A percentile compares a stretch with the other conserved stretches of the same genome.
Conservation (phyloP, 2,329 filamentous ascomycete species). For the Phaeosphaeriaceae sp. region DNA sequence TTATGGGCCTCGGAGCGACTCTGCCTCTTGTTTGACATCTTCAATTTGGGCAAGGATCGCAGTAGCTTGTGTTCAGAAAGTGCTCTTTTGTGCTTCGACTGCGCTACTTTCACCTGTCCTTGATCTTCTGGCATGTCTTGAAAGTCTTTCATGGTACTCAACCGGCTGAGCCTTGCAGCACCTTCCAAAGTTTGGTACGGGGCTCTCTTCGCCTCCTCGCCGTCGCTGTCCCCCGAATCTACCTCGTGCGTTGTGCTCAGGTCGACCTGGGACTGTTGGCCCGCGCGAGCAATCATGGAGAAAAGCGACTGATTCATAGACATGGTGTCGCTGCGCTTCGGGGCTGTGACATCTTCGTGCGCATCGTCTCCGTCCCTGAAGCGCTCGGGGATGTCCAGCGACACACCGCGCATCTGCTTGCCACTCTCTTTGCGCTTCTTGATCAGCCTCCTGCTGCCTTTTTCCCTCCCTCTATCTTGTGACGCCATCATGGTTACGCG, state of each 20-base stretch:
- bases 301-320: slow-evolving; percentile 96
- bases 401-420: slow-evolving; percentile 42
- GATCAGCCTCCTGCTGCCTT: slow-evolving; percentile 39
- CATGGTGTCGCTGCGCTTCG: slow-evolving; percentile 56
- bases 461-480: slow-evolving; percentile 39
- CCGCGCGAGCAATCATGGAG: slow-evolving; percentile 87
- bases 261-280: slow-evolving; percentile 80
- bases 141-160: slow-evolving; percentile 46
- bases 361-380: slow-evolving; percentile 67
- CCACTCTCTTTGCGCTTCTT: slow-evolving; percentile 43
- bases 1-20: slow-evolving; percentile 27
- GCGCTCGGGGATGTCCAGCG: slow-evolving; percentile 64
- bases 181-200: slow-evolving; percentile 41
- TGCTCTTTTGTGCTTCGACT: slow-evolving; percentile 62
- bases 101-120: slow-evolving; percentile 23
- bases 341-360: slow-evolving; percentile 67
- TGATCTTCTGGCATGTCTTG: slow-evolving; percentile 15
- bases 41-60: slow-evolving; percentile 69
- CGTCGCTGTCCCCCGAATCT: slow-evolving; percentile 79
- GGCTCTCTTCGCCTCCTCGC: slow-evolving; percentile 36
- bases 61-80: slow-evolving; percentile 72
- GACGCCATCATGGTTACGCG: slow-evolving; percentile 38
- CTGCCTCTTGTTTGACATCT: slow-evolving; percentile 44
- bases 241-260: slow-evolving; percentile 81
- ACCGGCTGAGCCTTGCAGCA: slow-evolving; percentile 44